These are phyloP conservation scores for Biscogniauxia marginata DNA, from an alignment of 2,329 filamentous ascomycete genomes.

Conservation along the genomic window DNA sequence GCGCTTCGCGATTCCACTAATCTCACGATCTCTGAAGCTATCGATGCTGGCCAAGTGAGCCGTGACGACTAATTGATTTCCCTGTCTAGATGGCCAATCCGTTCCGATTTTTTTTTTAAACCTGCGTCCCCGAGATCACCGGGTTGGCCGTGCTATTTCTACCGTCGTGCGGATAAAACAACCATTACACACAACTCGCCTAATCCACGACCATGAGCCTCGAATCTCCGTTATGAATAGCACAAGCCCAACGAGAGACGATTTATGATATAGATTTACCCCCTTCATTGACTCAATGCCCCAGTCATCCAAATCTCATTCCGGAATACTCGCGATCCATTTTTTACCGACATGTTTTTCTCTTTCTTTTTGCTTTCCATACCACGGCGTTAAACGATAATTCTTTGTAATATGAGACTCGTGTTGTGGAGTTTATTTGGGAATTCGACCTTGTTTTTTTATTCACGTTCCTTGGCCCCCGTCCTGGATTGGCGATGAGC, in stretches of 20 bases:
- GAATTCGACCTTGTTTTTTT: conserved; percentile 17
- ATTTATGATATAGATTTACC: conserved; percentile 37
- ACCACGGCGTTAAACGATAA: conserved; percentile 22
- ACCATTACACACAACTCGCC: conserved; percentile 1
- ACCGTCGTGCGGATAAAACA: background rate
- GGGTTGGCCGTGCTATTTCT: background rate
- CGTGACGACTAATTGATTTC: background rate
- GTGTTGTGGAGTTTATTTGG: conserved; percentile 16
- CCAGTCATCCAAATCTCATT: conserved; percentile 11
- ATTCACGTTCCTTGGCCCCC: conserved; percentile 11
- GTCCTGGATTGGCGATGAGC: conserved; percentile 22
- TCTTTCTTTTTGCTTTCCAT: conserved; percentile 15
- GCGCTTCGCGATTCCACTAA: conserved; percentile 33
- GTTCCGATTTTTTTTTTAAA: background rate
- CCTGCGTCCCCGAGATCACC: conserved; percentile 2
- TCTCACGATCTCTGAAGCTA: conserved; percentile 1
- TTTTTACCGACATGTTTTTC: conserved; percentile 12
- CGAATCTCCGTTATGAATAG: conserved; percentile 26
- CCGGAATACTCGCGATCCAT: conserved; percentile 3
- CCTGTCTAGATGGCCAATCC: background rate
- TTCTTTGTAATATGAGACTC: conserved; percentile 35
- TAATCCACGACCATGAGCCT: conserved; percentile 14
- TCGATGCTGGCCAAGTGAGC: background rate
- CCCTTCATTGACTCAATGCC: conserved; percentile 22
- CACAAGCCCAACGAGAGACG: conserved; percentile 33